These are phyloP conservation scores for Inosperma sp. DNA, from an alignment of 768 basidiomycete species.

Conservation along the genomic window DNA sequence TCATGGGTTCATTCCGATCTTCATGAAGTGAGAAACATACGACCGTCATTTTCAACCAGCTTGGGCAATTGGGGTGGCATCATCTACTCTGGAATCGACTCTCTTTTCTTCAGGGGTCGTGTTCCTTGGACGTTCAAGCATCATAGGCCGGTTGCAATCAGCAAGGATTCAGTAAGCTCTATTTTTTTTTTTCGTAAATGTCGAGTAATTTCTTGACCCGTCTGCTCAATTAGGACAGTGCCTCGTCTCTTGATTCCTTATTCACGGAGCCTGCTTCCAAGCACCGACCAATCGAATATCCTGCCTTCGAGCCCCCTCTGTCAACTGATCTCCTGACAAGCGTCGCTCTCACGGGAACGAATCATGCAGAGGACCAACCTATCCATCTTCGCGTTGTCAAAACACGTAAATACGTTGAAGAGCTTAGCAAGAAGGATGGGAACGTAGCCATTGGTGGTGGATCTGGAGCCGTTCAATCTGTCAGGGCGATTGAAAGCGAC, in stretches of 20 bases:
- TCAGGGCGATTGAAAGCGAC: conserved; percentile 22
- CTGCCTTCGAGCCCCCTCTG: conserved; percentile 79
- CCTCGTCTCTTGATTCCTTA: conserved; percentile 50
- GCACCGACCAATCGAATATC: conserved; percentile 79
- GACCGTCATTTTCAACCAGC: conserved; percentile 79
- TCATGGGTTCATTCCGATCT: conserved; percentile 89
- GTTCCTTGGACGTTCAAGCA: conserved; percentile 92
- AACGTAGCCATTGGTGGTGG: conserved; percentile 31
- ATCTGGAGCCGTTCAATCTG: conserved; percentile 21
- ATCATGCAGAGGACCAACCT: conserved; percentile 96
- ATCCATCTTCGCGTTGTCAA: conserved; percentile 72
- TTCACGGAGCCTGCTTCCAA: conserved; percentile 65
- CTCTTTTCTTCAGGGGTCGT: conserved; percentile 75
- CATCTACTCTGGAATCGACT: conserved; percentile 84
- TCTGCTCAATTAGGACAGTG: conserved; percentile 18
- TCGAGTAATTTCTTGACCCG: neutral
- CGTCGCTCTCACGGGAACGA: conserved; percentile 86
- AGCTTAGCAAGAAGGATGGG: conserved; percentile 14
- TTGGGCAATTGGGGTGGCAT: conserved; percentile 87
- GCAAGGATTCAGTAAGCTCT: conserved; percentile 24
- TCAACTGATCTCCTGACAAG: conserved; percentile 93
- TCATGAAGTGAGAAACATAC: conserved; percentile 84
- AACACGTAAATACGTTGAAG: conserved; percentile 27
- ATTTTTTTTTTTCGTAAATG: neutral
- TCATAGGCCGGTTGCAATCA: conserved; percentile 32